Conservation (phyloP, 176 grass and related monocot genomes). For the Elaeis guineensis region DNA sequence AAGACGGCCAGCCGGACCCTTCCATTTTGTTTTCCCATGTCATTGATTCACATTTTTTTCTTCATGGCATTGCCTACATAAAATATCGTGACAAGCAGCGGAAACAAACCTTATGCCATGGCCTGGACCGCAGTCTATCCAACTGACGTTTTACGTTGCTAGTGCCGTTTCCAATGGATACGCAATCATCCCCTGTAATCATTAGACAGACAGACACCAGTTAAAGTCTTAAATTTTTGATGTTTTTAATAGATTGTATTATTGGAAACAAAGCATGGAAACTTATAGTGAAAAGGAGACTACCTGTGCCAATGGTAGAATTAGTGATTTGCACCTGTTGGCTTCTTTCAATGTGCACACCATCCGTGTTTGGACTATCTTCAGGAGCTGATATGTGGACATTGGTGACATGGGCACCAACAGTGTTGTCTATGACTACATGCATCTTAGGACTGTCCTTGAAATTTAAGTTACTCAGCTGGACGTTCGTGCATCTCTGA, state of each 20-base stretch:
- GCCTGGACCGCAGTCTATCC: neutral
- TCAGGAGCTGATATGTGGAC: neutral
- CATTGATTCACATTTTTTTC: too few species aligned
- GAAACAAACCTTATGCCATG: constrained; percentile 2
- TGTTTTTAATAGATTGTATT: too few species aligned
- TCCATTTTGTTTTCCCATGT: too few species aligned
- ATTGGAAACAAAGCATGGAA: too few species aligned
- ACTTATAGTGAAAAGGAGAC: too few species aligned
- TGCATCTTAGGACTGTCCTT: neutral
- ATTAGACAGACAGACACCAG: too few species aligned
- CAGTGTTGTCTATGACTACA: neutral
- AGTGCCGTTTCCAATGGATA: neutral
- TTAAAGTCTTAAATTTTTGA: too few species aligned
- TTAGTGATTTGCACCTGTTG: neutral
- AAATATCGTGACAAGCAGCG: too few species aligned
- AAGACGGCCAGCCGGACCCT: too few species aligned
- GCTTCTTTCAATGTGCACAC: neutral
- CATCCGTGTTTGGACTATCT: neutral
- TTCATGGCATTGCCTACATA: too few species aligned
- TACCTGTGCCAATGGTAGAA: neutral
- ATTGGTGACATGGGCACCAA: neutral
- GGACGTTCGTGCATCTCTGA: too few species aligned
- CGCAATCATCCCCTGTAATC: constrained; percentile 4
- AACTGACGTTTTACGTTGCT: neutral
- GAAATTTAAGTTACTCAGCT: too few species aligned